phyloP scores from a whole-genome alignment of 2,329 filamentous ascomycete genomes.

The Camptophora hylomeconis region DNA sequence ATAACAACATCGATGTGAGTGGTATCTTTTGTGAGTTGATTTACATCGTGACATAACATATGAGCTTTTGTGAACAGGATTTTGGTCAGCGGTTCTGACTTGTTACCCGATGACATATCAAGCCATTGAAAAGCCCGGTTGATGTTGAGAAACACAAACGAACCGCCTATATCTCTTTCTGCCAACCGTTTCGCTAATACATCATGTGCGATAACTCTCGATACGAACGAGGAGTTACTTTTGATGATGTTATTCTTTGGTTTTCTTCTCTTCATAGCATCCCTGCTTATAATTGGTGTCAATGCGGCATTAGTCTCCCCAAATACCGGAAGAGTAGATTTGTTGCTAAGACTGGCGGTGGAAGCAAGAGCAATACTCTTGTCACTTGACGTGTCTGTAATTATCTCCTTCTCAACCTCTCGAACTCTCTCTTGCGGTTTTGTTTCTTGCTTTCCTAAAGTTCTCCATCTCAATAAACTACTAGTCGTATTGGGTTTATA shows the following conservation, averaged over 20 bases:
- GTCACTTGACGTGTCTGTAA: conserved; percentile 47
- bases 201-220: conserved; percentile 87
- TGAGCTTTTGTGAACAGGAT: conserved; percentile 95
- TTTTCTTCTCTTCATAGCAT: conserved; percentile 62
- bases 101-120: conserved; percentile 56
- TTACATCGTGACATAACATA: conserved; percentile 87
- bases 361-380: conserved; percentile 31
- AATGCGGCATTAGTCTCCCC: conserved; percentile 75
- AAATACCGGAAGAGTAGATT: conserved; percentile 49
- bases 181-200: conserved; percentile 61
- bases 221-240: conserved; percentile 97
- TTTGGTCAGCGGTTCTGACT: conserved; percentile 86
- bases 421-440: conserved; percentile 39
- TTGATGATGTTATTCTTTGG: conserved; percentile 98
- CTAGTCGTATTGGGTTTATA: conserved; percentile 44
- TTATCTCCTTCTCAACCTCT: conserved; percentile 50
- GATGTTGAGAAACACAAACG: conserved; percentile 89
- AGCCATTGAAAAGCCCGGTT: conserved; percentile 95
- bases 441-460: conserved; percentile 14
- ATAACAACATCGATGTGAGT: conserved; percentile 83
- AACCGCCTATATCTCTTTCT: conserved; percentile 63
- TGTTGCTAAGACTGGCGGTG: conserved; percentile 27
- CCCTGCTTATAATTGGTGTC: conserved; percentile 46
- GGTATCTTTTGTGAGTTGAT: conserved; percentile 63
- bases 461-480: conserved; percentile 19